These are phyloP conservation scores for Citrus inodora DNA, from an alignment of 345 rosid species.

Conservation along the genomic window DNA sequence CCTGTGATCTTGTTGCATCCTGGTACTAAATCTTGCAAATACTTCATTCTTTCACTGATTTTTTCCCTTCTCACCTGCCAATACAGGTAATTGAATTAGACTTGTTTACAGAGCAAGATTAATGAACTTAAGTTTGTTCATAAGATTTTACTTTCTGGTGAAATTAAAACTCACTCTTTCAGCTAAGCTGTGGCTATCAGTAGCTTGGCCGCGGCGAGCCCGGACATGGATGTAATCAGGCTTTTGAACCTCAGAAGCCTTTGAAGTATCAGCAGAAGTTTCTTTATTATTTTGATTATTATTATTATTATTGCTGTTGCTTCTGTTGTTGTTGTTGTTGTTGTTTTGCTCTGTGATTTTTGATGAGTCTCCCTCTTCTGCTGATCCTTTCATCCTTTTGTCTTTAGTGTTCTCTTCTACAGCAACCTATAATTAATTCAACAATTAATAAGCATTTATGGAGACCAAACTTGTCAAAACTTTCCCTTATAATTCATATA, in stretches of 20 bases:
- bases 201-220: conserved; percentile 97
- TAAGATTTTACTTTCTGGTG: no score
- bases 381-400: conserved; percentile 33
- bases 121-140: no score
- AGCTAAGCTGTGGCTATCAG: conserved; percentile 97
- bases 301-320: conserved; percentile 28
- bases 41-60: conserved; percentile 83
- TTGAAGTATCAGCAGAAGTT: conserved; percentile 46
- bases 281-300: conserved; percentile 35
- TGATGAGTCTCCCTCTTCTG: conserved; percentile 61
- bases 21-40: conserved; percentile 75
- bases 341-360: conserved; percentile 49
- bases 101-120: not conserved
- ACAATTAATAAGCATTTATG: no score
- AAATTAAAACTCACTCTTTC: conserved; percentile 66
- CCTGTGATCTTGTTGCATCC: conserved; percentile 73
- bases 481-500: no score
- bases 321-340: conserved; percentile 33
- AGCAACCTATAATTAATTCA: conserved; percentile 26
- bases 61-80: conserved; percentile 80
- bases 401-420: conserved; percentile 36
- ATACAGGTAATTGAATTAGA: not conserved
- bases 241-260: conserved; percentile 56
- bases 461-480: no score
- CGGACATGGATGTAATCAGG: conserved; percentile 92